Conservation (phyloP, 768 basidiomycete species). For the Coprinellus micaceus region DNA sequence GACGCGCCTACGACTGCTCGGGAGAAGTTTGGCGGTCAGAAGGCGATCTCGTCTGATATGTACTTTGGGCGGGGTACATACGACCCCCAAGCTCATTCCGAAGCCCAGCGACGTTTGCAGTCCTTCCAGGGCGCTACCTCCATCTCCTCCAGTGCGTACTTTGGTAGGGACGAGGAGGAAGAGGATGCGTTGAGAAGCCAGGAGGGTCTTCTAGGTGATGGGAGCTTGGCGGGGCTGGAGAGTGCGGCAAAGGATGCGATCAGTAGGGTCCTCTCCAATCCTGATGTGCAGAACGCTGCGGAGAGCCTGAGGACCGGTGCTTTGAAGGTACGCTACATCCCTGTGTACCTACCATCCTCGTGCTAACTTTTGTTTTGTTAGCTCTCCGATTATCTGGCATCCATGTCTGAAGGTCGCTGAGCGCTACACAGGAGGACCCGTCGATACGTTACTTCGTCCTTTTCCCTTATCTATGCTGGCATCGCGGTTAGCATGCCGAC, state of each 20-base stretch:
- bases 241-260: constrained; percentile 73
- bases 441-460: neutral
- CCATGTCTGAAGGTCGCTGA: constrained; percentile 49
- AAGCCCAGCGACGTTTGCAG: constrained; percentile 79
- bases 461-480: neutral
- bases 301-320: constrained; percentile 79
- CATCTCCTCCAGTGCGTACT: constrained; percentile 95
- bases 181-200: constrained; percentile 48
- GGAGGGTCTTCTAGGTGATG: constrained; percentile 46
- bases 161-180: constrained; percentile 86
- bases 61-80: constrained; percentile 90
- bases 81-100: constrained; percentile 64
- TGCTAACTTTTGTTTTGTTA: neutral
- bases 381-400: constrained; percentile 54
- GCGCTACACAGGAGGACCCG: neutral
- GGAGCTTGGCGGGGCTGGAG: constrained; percentile 55
- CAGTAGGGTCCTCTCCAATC: constrained; percentile 70
- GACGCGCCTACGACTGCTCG: constrained; percentile 77
- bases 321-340: constrained; percentile 62
- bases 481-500: neutral
- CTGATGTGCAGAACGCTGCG: constrained; percentile 82
- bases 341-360: neutral
- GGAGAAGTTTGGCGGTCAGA: constrained; percentile 88
- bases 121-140: constrained; percentile 88
- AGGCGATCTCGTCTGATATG: constrained; percentile 97